phyloP scores from a whole-genome alignment of 352 stramenopile genomes.

The Globisporangium paddicum region DNA sequence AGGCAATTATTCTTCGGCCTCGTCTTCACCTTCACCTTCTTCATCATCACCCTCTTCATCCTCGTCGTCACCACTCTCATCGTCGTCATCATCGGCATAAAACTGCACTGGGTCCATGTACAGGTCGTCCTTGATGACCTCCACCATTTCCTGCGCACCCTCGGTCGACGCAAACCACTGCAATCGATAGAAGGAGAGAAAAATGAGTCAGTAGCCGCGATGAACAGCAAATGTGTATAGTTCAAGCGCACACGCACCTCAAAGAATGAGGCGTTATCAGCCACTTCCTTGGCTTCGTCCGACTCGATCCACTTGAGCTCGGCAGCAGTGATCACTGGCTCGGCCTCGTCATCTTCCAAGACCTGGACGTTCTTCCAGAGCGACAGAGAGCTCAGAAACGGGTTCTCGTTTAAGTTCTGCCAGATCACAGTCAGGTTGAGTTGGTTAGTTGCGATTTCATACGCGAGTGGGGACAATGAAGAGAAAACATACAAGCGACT shows the following conservation, averaged over 20 bases:
- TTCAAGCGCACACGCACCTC: conserved; percentile 21
- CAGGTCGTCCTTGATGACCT: conserved; percentile 79
- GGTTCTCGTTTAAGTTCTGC: conserved; percentile 69
- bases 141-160: conserved; percentile 48
- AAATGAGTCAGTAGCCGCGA: too few relatives aligned
- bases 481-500: neutral
- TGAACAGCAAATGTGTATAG: too few relatives aligned
- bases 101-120: conserved; percentile 71
- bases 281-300: conserved; percentile 43
- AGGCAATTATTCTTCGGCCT: conserved; percentile 21
- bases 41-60: conserved; percentile 27
- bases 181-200: neutral
- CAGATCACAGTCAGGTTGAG: neutral
- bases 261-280: conserved; percentile 49
- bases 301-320: conserved; percentile 61
- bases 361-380: conserved; percentile 75
- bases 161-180: conserved; percentile 61
- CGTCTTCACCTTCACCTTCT: conserved; percentile 20
- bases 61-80: conserved; percentile 34
- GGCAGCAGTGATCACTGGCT: conserved; percentile 45
- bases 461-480: neutral
- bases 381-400: conserved; percentile 40
- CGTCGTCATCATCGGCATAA: conserved; percentile 40
- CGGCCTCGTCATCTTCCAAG: conserved; percentile 48
- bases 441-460: neutral